Evolutionary conservation across 257 asterid genomes (phyloP).

Genomic region (Cruciata laevipes): DNA sequence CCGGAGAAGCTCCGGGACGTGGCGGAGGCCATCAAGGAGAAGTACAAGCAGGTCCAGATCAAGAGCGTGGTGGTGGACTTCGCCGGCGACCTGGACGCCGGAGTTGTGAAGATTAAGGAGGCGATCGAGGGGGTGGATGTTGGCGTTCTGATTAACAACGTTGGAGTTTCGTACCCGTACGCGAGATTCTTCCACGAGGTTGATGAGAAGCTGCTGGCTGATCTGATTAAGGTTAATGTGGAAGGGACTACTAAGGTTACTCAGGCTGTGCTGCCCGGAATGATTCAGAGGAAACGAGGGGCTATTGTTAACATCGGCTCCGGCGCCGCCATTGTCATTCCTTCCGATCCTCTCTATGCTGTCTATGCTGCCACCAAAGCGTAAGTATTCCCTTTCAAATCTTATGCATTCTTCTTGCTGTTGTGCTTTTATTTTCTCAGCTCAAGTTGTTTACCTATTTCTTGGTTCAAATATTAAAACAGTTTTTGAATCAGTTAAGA

Average conservation of each 20-base stretch:
- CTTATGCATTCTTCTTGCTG: no score
- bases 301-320: constrained; percentile 95
- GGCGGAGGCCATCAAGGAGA: constrained; percentile 41
- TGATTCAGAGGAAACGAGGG: constrained; percentile 80
- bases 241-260: constrained; percentile 91
- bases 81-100: constrained; percentile 72
- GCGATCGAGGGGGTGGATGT: constrained; percentile 67
- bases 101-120: constrained; percentile 59
- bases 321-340: constrained; percentile 81
- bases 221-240: constrained; percentile 76
- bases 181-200: constrained; percentile 90
- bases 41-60: constrained; percentile 59
- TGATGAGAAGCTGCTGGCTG: constrained; percentile 66
- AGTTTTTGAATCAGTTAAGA: no score
- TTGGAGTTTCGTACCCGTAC: constrained; percentile 82
- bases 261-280: constrained; percentile 73
- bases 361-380: constrained; percentile 98
- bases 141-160: constrained; percentile 83
- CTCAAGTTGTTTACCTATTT: no score
- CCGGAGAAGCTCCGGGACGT: constrained; percentile 73
- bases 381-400: constrained; percentile 33
- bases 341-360: constrained; percentile 91
- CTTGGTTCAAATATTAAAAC: no score
- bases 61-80: constrained; percentile 80
- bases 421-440: neutral